A percentile compares a stretch with the other conserved stretches of the same genome.
Conservation (phyloP, 2,329 filamentous ascomycete species). For the Triangularia setosa region DNA sequence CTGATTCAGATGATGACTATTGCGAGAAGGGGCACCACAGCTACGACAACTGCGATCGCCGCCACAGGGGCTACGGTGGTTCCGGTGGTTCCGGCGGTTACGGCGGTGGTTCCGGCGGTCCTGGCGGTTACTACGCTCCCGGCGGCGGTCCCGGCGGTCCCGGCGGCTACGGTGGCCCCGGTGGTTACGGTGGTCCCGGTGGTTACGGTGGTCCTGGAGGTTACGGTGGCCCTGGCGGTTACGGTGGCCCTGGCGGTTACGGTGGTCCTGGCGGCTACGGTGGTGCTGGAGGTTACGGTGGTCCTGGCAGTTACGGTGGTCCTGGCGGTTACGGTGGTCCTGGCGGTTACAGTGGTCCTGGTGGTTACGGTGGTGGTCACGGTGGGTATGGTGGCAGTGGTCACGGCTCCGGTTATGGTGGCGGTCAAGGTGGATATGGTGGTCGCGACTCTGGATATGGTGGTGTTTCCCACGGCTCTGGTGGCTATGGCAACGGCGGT, state of each 20-base stretch:
- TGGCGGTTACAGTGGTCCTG: too few species aligned
- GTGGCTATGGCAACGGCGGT: not conserved
- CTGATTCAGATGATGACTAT: conserved; percentile 7
- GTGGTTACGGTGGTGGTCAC: not conserved
- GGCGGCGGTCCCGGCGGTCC: not conserved
- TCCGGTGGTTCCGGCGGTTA: not conserved
- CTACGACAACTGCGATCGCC: conserved; percentile 2
- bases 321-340: not conserved
- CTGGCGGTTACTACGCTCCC: not conserved
- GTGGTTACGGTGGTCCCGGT: not conserved
- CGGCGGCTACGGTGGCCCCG: too few species aligned
- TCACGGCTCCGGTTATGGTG: not conserved
- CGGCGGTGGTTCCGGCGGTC: not conserved
- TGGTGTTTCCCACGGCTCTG: not conserved
- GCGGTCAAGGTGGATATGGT: not conserved
- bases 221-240: not conserved
- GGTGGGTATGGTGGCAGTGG: not conserved
- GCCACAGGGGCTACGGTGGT: not conserved
- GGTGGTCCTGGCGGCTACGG: not conserved
- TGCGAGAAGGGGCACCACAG: conserved; percentile 1
- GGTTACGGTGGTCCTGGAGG: not conserved
- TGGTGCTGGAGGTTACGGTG: too few species aligned
- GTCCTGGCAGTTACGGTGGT: not conserved
- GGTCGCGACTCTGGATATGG: not conserved
- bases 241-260: too few species aligned